Base-by-base conservation (phyloP, 1,284 basidiomycete species). In the Ustilago tritici region DNA sequence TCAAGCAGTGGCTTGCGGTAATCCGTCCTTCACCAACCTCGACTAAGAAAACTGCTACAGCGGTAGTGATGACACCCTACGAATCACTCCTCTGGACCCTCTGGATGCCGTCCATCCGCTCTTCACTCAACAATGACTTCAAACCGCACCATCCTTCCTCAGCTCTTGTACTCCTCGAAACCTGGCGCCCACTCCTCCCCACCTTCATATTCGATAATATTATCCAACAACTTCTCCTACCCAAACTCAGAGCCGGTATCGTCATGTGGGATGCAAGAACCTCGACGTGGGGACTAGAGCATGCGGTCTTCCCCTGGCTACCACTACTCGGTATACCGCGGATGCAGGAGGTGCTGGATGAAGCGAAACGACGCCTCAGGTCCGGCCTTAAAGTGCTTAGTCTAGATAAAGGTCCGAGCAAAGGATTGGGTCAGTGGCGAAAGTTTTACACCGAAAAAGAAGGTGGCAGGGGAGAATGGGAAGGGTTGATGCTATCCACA, bases 261-360 rank as follows among this genome's bases (percentile, higher is more conserved):
- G 89, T 91, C 5, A 91, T 93, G 38, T 98, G 96, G 83, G 81
- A 79, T 36, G 63, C 75, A 46, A 43, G 60, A 5, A n/a, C 61
- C 14, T 54, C 70, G 9, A 80, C 71, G 46, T 65, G 76, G 17
- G 57, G 77, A 19, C 87, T 99, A 57, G 92, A 93, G 61, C 89
- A 90, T 1, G 89, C 99, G 41, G 90, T 99, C 0, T 97, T 99
- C 86, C 97, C 97, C 3, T 99, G 97, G 97, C 87, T 99, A 54
- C 93, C 95, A 1, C 9, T 82, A 12, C 89, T 98, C 5, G 94
- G 93, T 1, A 87, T 93, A 23, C 88, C 94, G n/a, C 72, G 86
- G 53, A 87, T 94, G 72, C 92, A 94, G 65, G 91, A 91, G 14
- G 88, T 98, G 8, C 87, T 99, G 10, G 92, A 91, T 15, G 94